These are phyloP conservation scores for Alternaria incomplexa DNA, from an alignment of 2,329 filamentous ascomycete species.

Conservation along the genomic window DNA sequence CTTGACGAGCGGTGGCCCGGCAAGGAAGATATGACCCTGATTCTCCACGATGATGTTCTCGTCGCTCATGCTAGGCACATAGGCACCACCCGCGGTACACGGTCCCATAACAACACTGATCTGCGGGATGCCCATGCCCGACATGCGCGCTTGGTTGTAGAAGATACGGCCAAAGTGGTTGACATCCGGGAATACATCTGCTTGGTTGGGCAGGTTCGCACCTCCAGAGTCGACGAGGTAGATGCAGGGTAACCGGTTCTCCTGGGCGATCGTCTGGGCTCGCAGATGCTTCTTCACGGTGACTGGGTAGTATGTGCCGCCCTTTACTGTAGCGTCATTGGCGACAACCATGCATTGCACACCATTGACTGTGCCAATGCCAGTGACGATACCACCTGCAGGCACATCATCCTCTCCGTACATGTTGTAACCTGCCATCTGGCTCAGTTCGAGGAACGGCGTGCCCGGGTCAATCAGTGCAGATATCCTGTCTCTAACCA, in stretches of 20 bases:
- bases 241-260: conserved; percentile 84
- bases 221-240: conserved; percentile 97
- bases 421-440: conserved; percentile 84
- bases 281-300: conserved; percentile 97
- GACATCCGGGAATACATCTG: conserved; percentile 92
- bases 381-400: conserved; percentile 89
- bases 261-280: conserved; percentile 86
- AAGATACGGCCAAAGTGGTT: conserved; percentile 98
- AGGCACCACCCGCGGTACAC: conserved; percentile 93
- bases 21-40: conserved; percentile 97
- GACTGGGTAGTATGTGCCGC: conserved; percentile 94
- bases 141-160: conserved; percentile 97
- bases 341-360: conserved; percentile 92
- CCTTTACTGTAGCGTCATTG: conserved; percentile 97
- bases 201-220: conserved; percentile 92
- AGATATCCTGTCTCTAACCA: conserved; percentile 86
- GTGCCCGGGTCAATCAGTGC: conserved; percentile 88
- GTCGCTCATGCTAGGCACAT: conserved; percentile 96
- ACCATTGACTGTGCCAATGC: conserved; percentile 86
- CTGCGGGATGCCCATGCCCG: conserved; percentile 84
- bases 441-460: conserved; percentile 89
- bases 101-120: conserved; percentile 96
- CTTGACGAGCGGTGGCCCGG: conserved; percentile 92
- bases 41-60: conserved; percentile 96
- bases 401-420: conserved; percentile 89